Evolutionary conservation across 352 stramenopile species (phyloP), one percentile per base, ranked within the genome.

Genomic region (Phytophthora brassicae): DNA sequence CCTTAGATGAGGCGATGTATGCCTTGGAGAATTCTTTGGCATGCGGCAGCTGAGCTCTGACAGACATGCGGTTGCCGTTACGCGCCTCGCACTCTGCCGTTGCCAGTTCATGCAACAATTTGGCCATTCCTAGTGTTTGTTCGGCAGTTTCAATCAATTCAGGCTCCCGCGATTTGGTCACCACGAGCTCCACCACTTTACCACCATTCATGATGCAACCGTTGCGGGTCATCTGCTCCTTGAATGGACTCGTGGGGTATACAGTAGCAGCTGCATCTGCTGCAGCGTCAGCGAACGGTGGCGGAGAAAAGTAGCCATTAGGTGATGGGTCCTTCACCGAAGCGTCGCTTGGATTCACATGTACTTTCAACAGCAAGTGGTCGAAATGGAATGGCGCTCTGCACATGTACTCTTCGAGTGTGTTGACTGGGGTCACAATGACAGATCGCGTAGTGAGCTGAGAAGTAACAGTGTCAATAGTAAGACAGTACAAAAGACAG

Each of bases 61-160:
- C 68, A 0, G 84, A 92, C 11, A 92, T 67, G 35, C 80, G 74
- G 51, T 82, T 83, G 55, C 81, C 84, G 31, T 77, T 69, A 16
- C 73, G 81, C 7, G 77, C 81, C 44, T 92, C 84, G 31, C 59
- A 81, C 63, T 90, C 84, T 38, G 81, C 81, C 7, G 74, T 89
- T 22, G 81, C 81, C 20, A 89, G 58, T 19, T 93, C 78, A 49
- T 93, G 79, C 24, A 92, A 68, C 46, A 92, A 50, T 48, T 90
- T 90, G 46, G 81, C 77, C 76, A 92, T 90, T n/a, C 63, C 70
- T 6, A 92, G 70, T 28, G 78, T 91, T 50, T 93, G 79, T 42
- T 90, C 81, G 0, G 81, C 84, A 1, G 68, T 83, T 62, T 87
- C 81, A 20, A 89, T 64, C 38, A 74, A 36, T 52, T 84, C 70